A percentile compares a stretch with the other conserved stretches of the same genome.
Evolutionary conservation across 106 monocot genomes (phyloP).

Genomic region (Chionographis japonica): DNA sequence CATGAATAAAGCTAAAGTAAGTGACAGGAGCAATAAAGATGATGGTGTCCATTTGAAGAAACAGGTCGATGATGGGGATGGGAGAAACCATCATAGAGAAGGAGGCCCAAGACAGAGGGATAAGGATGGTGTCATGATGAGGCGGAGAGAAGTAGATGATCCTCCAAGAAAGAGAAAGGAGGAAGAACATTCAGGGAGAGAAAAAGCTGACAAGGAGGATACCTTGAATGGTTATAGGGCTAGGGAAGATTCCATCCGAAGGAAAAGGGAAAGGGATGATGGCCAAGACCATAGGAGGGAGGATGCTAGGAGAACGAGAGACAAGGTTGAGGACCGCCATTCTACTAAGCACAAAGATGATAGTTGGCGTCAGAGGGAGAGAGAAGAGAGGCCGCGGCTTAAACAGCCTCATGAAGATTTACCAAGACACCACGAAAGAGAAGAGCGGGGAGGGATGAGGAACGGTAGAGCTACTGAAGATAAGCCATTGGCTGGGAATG

Average conservation of each 20-base stretch:
- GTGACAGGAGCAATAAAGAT: constrained; percentile 50
- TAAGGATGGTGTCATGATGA: constrained; percentile 40
- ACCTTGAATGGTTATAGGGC: constrained; percentile 39
- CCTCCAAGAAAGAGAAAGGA: constrained; percentile 45
- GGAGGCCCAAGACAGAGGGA: constrained; percentile 38
- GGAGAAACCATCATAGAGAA: constrained; percentile 46
- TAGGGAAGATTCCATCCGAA: constrained; percentile 39
- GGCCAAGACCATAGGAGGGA: constrained; percentile 46
- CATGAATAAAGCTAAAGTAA: constrained; percentile 39
- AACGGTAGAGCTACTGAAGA: constrained; percentile 33
- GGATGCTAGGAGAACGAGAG: constrained; percentile 36
- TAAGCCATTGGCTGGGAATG: constrained; percentile 30
- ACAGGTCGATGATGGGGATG: constrained; percentile 62
- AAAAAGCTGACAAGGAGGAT: constrained; percentile 47
- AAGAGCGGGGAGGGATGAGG: constrained; percentile 22
- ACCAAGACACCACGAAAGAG: constrained; percentile 47
- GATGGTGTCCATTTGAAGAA: constrained; percentile 44
- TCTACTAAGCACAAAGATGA: constrained; percentile 64
- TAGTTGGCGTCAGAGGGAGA: constrained; percentile 55
- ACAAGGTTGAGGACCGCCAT: constrained; percentile 45
- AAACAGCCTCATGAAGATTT: constrained; percentile 55
- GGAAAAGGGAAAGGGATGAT: constrained; percentile 53
- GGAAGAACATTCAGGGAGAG: constrained; percentile 59
- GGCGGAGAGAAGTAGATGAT: constrained; percentile 44
- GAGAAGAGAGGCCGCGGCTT: constrained; percentile 61